phyloP scores from a whole-genome alignment of 2,329 filamentous ascomycete species.

The Ceratocystis harringtonii region DNA sequence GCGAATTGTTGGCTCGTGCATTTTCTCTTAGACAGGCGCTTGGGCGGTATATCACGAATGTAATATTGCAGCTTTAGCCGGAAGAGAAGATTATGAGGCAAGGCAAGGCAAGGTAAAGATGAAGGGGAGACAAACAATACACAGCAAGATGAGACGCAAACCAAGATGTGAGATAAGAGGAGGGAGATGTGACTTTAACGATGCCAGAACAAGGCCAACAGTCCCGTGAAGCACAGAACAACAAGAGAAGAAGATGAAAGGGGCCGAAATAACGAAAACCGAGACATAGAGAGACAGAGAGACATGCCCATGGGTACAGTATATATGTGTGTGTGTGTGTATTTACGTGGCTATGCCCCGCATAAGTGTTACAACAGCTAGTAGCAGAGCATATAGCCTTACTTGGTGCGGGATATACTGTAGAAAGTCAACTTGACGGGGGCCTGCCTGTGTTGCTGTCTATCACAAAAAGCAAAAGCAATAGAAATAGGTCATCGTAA shows the following conservation, averaged over 20 bases:
- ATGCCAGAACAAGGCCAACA: neutral
- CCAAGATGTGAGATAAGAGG: neutral
- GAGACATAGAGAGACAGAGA: neutral
- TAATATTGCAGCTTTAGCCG: neutral
- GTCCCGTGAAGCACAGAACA: neutral
- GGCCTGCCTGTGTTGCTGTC: neutral
- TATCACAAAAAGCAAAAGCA: neutral
- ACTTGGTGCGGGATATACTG: neutral
- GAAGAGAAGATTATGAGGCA: neutral
- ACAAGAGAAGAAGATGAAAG: neutral
- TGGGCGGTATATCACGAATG: neutral
- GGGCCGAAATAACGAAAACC: neutral
- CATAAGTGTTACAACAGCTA: neutral
- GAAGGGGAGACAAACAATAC: too few species aligned
- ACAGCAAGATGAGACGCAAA: neutral
- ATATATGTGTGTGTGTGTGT: neutral
- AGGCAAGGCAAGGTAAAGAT: neutral
- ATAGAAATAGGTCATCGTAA: neutral
- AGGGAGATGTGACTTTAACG: neutral
- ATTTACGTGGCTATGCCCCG: neutral
- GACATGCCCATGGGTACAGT: neutral
- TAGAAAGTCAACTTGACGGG: neutral
- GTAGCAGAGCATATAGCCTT: too few species aligned
- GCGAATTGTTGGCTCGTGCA: neutral
- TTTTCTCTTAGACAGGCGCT: neutral